Evolutionary conservation across 1,284 basidiomycete genomes (phyloP).

Genomic region (Athelia sp.): DNA sequence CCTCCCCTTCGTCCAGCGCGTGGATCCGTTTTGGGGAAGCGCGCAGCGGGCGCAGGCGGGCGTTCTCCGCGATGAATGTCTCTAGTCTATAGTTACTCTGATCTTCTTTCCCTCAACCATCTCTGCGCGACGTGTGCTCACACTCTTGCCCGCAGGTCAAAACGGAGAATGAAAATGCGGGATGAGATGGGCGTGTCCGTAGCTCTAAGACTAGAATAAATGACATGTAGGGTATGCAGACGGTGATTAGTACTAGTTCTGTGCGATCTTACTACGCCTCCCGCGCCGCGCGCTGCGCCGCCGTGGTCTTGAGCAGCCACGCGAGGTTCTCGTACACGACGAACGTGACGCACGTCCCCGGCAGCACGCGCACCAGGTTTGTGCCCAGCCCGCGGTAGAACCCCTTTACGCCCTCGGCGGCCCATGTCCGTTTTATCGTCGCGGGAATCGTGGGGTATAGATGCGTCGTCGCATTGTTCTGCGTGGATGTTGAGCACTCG

Average conservation of each 20-base stretch:
- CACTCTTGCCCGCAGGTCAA: no score
- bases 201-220: no score
- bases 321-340: slow-evolving; percentile 97
- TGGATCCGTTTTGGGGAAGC: slow-evolving; percentile 1
- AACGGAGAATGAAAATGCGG: no score
- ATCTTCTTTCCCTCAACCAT: background rate
- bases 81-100: background rate
- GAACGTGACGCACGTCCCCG: slow-evolving; percentile 97
- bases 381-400: slow-evolving; percentile 96
- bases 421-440: slow-evolving; percentile 78
- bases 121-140: background rate
- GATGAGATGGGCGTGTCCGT: no score
- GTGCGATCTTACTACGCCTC: background rate
- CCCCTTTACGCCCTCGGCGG: slow-evolving; percentile 74
- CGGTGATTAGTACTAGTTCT: background rate
- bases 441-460: slow-evolving; percentile 80
- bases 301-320: slow-evolving; percentile 71
- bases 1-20: background rate
- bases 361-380: slow-evolving; percentile 94
- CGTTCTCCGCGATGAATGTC: slow-evolving; percentile 1
- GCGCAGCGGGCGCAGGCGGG: background rate
- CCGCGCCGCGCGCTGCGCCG: slow-evolving; percentile 28
- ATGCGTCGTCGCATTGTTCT: slow-evolving; percentile 60
- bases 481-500: slow-evolving; percentile 1
- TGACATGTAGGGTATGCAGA: background rate